These are phyloP conservation scores for Pythium dissimile DNA, from an alignment of 352 stramenopile genomes.

Conservation along the genomic window DNA sequence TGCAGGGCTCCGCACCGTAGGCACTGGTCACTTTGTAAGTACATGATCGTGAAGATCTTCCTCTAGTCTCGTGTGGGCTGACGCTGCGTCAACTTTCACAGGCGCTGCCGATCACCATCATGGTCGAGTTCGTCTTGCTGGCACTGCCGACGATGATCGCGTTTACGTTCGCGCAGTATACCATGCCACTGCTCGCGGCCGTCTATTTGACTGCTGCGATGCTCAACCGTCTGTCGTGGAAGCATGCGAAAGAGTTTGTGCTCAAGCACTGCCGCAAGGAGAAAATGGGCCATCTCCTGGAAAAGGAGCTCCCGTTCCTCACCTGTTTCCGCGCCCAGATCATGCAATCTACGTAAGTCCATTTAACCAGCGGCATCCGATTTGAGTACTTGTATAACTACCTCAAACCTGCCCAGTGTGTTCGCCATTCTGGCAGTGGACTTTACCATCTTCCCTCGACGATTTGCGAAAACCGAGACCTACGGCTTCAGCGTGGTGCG, in stretches of 20 bases:
- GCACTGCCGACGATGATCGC: conserved; percentile 68
- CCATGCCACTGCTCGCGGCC: conserved; percentile 47
- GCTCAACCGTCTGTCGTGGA: conserved; percentile 61
- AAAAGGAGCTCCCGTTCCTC: conserved; percentile 72
- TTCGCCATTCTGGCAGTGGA: conserved; percentile 97
- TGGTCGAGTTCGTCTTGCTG: conserved; percentile 68
- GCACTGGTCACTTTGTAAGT: conserved; percentile 46
- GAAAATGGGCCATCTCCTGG: conserved; percentile 72
- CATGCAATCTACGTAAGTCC: conserved; percentile 74
- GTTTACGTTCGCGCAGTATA: conserved; percentile 63
- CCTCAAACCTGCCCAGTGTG: conserved; percentile 31
- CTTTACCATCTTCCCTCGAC: conserved; percentile 95
- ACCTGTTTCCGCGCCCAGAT: conserved; percentile 80
- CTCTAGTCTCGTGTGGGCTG: too few relatives aligned
- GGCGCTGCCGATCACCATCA: conserved; percentile 48
- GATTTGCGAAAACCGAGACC: conserved; percentile 95
- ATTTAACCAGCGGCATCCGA: not conserved
- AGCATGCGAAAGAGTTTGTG: conserved; percentile 67
- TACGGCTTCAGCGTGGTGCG: conserved; percentile 93
- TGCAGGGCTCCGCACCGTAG: conserved; percentile 51
- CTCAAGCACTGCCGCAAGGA: conserved; percentile 80
- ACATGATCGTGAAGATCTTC: too few relatives aligned
- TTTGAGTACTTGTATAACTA: too few relatives aligned
- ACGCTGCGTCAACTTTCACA: too few relatives aligned
- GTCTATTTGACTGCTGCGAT: conserved; percentile 53